Base-by-base conservation (phyloP, 768 basidiomycete species). In the Leccinum sublutescens region DNA sequence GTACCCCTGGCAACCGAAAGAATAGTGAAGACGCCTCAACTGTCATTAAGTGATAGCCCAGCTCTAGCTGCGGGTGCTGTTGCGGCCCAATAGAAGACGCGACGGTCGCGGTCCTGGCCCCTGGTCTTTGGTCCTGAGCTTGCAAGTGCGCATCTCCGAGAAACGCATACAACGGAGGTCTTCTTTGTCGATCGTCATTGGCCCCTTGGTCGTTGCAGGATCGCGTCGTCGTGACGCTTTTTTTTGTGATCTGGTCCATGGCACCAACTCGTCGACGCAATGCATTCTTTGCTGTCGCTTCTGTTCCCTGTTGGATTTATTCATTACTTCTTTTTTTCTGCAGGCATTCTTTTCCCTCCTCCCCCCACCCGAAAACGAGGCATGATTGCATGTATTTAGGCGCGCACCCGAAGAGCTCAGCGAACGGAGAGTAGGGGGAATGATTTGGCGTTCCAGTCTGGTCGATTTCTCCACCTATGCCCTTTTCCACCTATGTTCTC, bases 1-100 rank as follows among this genome's bases (percentile, higher is more conserved):
- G 58, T 74, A 19, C 38, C 70, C 50, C 80, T 80, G 65, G 79
- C 83, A 50, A 70, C 71, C n/a, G 60, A 75, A 45, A 68, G 60
- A 47, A 78, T 79, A 58, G 74, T 85, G 74, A 86, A 84, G 71
- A 75, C 84, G 40, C 81, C 86, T 61, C 84, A 85, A 69, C 69
- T 85, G 56, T 78, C 85, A 17, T 83, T 85, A 63, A 80, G 79
- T 62, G 87, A 89, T 70, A 85, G 81, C 64, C 78, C 83, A 50
- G 76, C 81, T 47, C 77, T 87, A 59, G 77, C 80, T 52, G 77
- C 85, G 55, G 76, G 77, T 52, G 79, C 76, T 10, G 65, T 74
- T 23, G 69, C 53, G 8, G 71, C 71, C 23, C 69, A 68, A 67
- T 73, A 73, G 71, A 62, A 55, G 51, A 43, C n/a, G 21, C 10